A percentile compares a stretch with the other conserved stretches of the same genome.
Evolutionary conservation across 2,329 filamentous ascomycete genomes (phyloP).

Genomic region (Epichloe typhina): DNA sequence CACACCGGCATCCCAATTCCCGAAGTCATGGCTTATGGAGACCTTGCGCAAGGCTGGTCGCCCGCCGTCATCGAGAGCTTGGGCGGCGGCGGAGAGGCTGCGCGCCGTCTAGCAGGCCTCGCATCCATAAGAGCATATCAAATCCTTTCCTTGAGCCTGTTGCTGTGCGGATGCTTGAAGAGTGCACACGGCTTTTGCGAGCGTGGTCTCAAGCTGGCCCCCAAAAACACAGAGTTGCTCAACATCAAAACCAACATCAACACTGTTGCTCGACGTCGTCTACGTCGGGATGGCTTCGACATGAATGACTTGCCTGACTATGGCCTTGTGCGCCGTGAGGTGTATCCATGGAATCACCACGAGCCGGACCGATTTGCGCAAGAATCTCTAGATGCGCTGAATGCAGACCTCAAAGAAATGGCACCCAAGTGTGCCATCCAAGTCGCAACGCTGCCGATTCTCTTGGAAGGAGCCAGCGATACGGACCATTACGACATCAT

Average conservation of each 20-base stretch:
- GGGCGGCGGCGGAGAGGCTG: slow-evolving; percentile 19
- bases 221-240: slow-evolving; percentile 41
- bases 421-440: slow-evolving; percentile 74
- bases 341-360: slow-evolving; percentile 57
- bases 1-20: slow-evolving; percentile 23
- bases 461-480: slow-evolving; percentile 44
- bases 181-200: slow-evolving; percentile 54
- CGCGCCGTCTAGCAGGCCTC: slow-evolving; percentile 30
- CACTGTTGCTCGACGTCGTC: slow-evolving; percentile 34
- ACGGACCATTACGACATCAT: slow-evolving; percentile 36
- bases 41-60: slow-evolving; percentile 23
- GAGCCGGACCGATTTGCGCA: slow-evolving; percentile 59
- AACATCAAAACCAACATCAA: slow-evolving; percentile 41
- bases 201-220: slow-evolving; percentile 43
- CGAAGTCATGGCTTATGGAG: slow-evolving; percentile 32
- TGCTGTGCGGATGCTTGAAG: slow-evolving; percentile 54
- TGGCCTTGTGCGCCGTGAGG: slow-evolving; percentile 54
- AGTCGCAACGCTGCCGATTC: slow-evolving; percentile 59
- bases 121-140: slow-evolving; percentile 47
- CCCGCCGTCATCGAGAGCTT: slow-evolving; percentile 20
- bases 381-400: slow-evolving; percentile 58
- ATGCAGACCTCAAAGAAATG: slow-evolving; percentile 51
- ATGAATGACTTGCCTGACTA: slow-evolving; percentile 50
- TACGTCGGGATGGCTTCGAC: slow-evolving; percentile 33
- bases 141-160: slow-evolving; percentile 42